A percentile compares a stretch with the other conserved stretches of the same genome.
These are phyloP conservation scores for Ilex aquifolium DNA, from an alignment of 257 asterid genomes.

Conservation along the genomic window DNA sequence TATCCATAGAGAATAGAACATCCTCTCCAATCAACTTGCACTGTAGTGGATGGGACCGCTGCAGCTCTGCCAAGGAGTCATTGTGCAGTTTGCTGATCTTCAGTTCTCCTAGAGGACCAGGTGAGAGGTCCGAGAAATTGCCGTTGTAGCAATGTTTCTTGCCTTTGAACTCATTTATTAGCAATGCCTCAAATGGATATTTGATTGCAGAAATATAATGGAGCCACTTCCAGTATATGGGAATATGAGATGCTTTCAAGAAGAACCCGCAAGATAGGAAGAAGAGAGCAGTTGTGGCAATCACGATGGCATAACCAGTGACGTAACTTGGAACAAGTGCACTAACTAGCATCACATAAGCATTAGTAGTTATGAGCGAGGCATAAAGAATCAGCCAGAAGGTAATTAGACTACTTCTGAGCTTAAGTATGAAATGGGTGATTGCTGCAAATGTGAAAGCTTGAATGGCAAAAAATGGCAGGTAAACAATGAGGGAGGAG, in stretches of 20 bases:
- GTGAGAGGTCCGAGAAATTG: constrained; percentile 43
- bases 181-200: constrained; percentile 82
- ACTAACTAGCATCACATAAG: constrained; percentile 83
- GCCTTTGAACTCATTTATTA: constrained; percentile 77
- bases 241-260: constrained; percentile 70
- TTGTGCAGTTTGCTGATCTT: constrained; percentile 57
- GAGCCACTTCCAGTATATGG: constrained; percentile 66
- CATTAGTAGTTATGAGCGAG: constrained; percentile 78
- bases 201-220: constrained; percentile 85
- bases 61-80: constrained; percentile 7
- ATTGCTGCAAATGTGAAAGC: constrained; percentile 73
- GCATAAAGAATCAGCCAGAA: constrained; percentile 78
- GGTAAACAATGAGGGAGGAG: constrained; percentile 80
- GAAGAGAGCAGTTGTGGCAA: constrained; percentile 87
- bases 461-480: constrained; percentile 77
- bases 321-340: constrained; percentile 81
- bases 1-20: constrained; percentile 53
- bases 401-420: constrained; percentile 34
- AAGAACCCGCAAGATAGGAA: constrained; percentile 84
- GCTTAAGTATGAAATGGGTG: constrained; percentile 46
- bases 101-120: constrained; percentile 75
- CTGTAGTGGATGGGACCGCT: constrained; percentile 12
- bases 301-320: constrained; percentile 85
- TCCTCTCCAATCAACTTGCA: constrained; percentile 78
- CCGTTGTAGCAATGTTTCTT: constrained; percentile 47